A percentile compares a stretch with the other conserved stretches of the same genome.
phyloP scores from a whole-genome alignment of 192 early-diverging fungal species.

The Physocladia obscura region DNA sequence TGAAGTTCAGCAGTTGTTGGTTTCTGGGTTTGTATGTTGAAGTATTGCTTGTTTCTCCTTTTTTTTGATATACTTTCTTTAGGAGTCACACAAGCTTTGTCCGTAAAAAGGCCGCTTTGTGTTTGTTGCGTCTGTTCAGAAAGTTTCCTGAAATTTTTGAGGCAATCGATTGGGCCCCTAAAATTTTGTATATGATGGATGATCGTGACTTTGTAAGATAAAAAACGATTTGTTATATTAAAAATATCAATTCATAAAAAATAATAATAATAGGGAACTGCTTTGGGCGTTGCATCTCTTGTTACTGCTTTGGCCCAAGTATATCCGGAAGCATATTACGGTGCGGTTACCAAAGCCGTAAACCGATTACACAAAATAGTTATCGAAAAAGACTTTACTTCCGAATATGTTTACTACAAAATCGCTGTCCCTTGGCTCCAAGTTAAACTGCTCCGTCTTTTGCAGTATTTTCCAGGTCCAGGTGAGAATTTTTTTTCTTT shows the following conservation, averaged over 20 bases:
- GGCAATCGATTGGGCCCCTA: constrained; percentile 82
- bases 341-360: constrained; percentile 76
- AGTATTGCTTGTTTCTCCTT: not conserved
- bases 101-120: constrained; percentile 96
- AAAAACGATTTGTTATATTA: not conserved
- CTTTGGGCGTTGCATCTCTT: constrained; percentile 77
- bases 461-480: constrained; percentile 86
- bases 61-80: not conserved
- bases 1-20: constrained; percentile 82
- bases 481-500: not conserved
- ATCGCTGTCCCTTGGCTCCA: constrained; percentile 98
- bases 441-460: constrained; percentile 87
- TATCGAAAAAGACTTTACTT: constrained; percentile 74
- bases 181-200: constrained; percentile 79
- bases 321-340: constrained; percentile 78
- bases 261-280: constrained; percentile 67
- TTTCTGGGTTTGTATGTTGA: constrained; percentile 65
- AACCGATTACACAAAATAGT: constrained; percentile 80
- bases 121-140: constrained; percentile 83
- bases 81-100: constrained; percentile 67
- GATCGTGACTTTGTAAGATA: constrained; percentile 70
- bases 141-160: constrained; percentile 87
- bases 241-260: not conserved
- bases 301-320: constrained; percentile 89
- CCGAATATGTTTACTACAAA: constrained; percentile 96